phyloP scores from a whole-genome alignment of 2,329 filamentous ascomycete genomes.

The Talaromyces piceae region DNA sequence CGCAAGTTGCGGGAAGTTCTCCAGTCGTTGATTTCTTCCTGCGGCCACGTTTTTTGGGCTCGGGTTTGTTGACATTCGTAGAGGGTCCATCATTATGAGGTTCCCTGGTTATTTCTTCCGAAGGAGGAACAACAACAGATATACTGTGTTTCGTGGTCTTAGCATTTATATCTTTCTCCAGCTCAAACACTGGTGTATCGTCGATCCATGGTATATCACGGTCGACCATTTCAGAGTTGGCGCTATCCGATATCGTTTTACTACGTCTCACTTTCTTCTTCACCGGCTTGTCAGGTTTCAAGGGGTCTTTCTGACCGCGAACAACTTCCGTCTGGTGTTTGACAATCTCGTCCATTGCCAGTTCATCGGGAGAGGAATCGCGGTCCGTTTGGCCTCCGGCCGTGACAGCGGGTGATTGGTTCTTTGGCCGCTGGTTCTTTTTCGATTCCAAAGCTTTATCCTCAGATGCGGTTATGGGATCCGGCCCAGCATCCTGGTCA shows the following conservation, averaged over 20 bases:
- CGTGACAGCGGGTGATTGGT: conserved; percentile 13
- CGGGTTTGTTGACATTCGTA: conserved; percentile 10
- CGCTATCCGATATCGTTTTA: conserved; percentile 31
- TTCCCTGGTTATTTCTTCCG: not conserved
- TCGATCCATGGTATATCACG: conserved; percentile 38
- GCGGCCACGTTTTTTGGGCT: conserved; percentile 37
- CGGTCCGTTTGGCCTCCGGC: conserved; percentile 3
- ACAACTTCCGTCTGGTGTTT: not conserved
- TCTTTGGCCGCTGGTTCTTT: conserved; percentile 26
- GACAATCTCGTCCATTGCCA: not conserved
- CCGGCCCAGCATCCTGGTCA: conserved; percentile 22
- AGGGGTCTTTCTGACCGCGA: not conserved
- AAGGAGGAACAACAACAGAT: not conserved
- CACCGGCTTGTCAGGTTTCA: conserved; percentile 16
- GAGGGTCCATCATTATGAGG: conserved; percentile 5
- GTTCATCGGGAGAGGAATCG: not conserved
- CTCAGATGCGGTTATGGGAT: too few relatives aligned
- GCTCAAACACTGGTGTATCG: conserved; percentile 20
- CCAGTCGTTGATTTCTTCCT: conserved; percentile 27
- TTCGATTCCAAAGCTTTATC: conserved; percentile 11
- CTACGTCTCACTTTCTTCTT: conserved; percentile 41
- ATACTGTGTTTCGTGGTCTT: not conserved
- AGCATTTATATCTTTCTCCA: conserved; percentile 7
- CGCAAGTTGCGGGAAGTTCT: not conserved
- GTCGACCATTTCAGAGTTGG: conserved; percentile 28